Evolutionary conservation across 352 stramenopile genomes (phyloP).

Genomic region (Plasmopara muralis): DNA sequence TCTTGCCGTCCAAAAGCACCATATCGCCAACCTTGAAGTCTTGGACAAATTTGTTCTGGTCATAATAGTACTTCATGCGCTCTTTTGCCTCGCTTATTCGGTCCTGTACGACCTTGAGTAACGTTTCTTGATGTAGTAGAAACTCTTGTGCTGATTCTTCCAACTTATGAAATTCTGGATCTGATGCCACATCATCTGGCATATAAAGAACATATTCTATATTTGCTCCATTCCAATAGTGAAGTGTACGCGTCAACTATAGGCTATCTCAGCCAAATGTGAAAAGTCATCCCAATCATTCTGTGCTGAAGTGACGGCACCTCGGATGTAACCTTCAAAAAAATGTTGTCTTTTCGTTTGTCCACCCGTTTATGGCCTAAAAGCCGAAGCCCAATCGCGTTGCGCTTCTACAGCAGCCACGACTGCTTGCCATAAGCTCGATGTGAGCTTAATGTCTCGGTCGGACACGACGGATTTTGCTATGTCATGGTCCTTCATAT

Average conservation of each 20-base stretch:
- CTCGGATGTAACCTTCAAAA: conserved; percentile 12
- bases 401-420: neutral
- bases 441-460: neutral
- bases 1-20: neutral
- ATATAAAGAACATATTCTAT: conserved; percentile 5
- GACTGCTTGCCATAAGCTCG: neutral
- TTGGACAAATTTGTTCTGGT: conserved; percentile 5
- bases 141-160: neutral
- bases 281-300: conserved; percentile 14
- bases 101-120: conserved; percentile 5
- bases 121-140: neutral
- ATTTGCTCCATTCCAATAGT: conserved; percentile 8
- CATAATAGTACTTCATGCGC: conserved; percentile 8
- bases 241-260: conserved; percentile 9
- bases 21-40: conserved; percentile 1
- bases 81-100: conserved; percentile 7
- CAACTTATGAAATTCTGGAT: neutral
- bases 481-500: neutral
- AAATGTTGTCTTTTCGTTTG: conserved; percentile 10
- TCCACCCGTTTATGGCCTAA: neutral
- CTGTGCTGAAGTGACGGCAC: neutral
- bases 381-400: neutral
- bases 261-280: conserved; percentile 15
- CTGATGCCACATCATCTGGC: neutral
- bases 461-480: neutral